phyloP scores from a whole-genome alignment of 192 early-diverging fungal species.

The Thamnidium elegans region DNA sequence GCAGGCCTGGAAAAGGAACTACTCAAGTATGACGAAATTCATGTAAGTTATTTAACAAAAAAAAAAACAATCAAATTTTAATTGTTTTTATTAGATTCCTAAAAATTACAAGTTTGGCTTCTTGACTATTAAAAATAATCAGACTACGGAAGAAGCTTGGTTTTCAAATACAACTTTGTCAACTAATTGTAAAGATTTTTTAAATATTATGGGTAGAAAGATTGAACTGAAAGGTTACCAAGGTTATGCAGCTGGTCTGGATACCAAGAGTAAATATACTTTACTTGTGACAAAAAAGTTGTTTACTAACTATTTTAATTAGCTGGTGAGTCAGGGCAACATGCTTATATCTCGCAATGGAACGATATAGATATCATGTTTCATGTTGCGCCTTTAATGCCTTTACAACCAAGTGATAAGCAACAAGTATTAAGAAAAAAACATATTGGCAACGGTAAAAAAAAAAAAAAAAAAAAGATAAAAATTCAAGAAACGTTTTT shows the following conservation, averaged over 20 bases:
- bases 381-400: slow-evolving; percentile 72
- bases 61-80: background rate
- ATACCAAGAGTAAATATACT: slow-evolving; percentile 41
- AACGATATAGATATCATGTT: slow-evolving; percentile 75
- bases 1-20: slow-evolving; percentile 13
- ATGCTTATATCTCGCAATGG: slow-evolving; percentile 70
- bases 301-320: background rate
- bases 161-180: slow-evolving; percentile 61
- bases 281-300: too few species aligned
- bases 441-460: slow-evolving; percentile 53
- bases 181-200: slow-evolving; percentile 55
- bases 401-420: slow-evolving; percentile 53
- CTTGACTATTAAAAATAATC: slow-evolving; percentile 53
- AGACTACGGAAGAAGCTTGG: slow-evolving; percentile 75
- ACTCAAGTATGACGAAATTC: slow-evolving; percentile 16
- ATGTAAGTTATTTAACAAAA: slow-evolving; percentile 1
- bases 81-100: slow-evolving; percentile 18
- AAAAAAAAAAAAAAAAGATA: slow-evolving; percentile 35
- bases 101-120: slow-evolving; percentile 77
- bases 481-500: slow-evolving; percentile 18
- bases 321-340: slow-evolving; percentile 51
- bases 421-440: slow-evolving; percentile 63
- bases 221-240: slow-evolving; percentile 69
- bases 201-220: slow-evolving; percentile 62
- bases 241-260: slow-evolving; percentile 72